Conservation (phyloP, 2,329 filamentous ascomycete genomes). For the Aspergillus sp. region DNA sequence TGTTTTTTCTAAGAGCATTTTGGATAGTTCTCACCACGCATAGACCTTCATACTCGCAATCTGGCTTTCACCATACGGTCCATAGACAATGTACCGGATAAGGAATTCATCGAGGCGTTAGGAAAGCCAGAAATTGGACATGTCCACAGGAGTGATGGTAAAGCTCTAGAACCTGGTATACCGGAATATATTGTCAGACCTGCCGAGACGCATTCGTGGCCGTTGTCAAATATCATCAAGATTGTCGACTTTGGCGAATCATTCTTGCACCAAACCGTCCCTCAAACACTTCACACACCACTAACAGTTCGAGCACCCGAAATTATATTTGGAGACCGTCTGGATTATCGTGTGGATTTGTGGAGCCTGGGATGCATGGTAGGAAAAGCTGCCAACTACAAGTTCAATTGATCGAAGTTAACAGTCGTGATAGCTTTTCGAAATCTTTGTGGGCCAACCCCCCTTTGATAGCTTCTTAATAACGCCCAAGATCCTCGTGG, state of each 20-base stretch:
- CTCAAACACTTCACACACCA: slow-evolving; percentile 27
- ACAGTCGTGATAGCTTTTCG: slow-evolving; percentile 26
- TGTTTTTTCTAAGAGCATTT: slow-evolving; percentile 1
- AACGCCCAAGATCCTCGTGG: slow-evolving; percentile 25
- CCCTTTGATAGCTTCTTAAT: slow-evolving; percentile 31
- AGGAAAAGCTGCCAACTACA: slow-evolving; percentile 7
- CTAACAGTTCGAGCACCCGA: slow-evolving; percentile 31
- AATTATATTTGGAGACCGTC: slow-evolving; percentile 28
- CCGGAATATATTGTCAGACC: slow-evolving; percentile 20
- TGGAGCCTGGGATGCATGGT: slow-evolving; percentile 35
- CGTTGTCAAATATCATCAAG: slow-evolving; percentile 14
- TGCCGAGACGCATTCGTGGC: slow-evolving; percentile 7
- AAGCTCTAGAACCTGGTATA: slow-evolving; percentile 12
- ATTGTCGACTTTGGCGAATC: slow-evolving; percentile 36
- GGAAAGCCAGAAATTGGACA: slow-evolving; percentile 19
- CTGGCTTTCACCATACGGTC: slow-evolving; percentile 16
- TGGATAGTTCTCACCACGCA: slow-evolving; percentile 8
- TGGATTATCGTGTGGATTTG: slow-evolving; percentile 31
- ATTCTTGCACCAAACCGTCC: slow-evolving; percentile 17
- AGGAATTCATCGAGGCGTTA: slow-evolving; percentile 13
- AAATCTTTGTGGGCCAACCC: slow-evolving; percentile 33
- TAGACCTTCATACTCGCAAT: slow-evolving; percentile 25
- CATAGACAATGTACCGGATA: slow-evolving; percentile 11
- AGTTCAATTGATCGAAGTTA: slow-evolving; percentile 5
- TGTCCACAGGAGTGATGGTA: slow-evolving; percentile 17